Percentiles rank a stretch among this genome's conserved stretches.
These are phyloP conservation scores for Cordyceps javanica DNA, from an alignment of 2,329 filamentous ascomycete genomes.

Conservation along the genomic window DNA sequence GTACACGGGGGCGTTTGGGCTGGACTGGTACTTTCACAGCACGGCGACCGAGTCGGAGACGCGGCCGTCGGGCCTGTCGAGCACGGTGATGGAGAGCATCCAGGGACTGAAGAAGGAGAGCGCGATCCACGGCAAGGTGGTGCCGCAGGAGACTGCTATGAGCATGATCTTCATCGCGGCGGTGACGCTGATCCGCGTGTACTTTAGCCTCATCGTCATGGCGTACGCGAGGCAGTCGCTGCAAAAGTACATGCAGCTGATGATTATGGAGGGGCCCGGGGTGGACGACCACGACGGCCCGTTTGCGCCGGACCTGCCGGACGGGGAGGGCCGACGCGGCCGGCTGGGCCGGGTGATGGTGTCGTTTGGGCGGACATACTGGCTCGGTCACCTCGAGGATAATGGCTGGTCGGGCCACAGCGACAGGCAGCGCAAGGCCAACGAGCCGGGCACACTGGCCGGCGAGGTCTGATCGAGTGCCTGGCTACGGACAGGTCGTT, in stretches of 20 bases:
- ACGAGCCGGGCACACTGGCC: constrained; percentile 24
- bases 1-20: constrained; percentile 76
- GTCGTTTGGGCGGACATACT: constrained; percentile 67
- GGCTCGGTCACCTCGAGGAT: constrained; percentile 64
- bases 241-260: constrained; percentile 51
- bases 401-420: constrained; percentile 64
- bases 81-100: constrained; percentile 27
- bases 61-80: constrained; percentile 13
- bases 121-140: constrained; percentile 28
- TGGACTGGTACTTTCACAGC: constrained; percentile 75
- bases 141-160: constrained; percentile 57
- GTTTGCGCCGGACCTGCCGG: constrained; percentile 63
- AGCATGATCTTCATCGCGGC: constrained; percentile 70
- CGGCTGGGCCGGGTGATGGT: constrained; percentile 76
- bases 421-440: constrained; percentile 49
- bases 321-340: constrained; percentile 74
- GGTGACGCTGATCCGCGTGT: constrained; percentile 70
- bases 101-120: constrained; percentile 28
- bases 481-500: too few species aligned
- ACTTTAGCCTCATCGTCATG: constrained; percentile 79
- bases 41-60: constrained; percentile 39
- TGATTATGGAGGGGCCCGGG: constrained; percentile 42
- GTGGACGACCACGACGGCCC: constrained; percentile 52
- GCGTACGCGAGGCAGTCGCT: constrained; percentile 74
- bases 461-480: constrained; percentile 23